A percentile compares a stretch with the other conserved stretches of the same genome.
Conservation (phyloP, 805 yeast genomes). For the Metschnikowia reukaufii region DNA sequence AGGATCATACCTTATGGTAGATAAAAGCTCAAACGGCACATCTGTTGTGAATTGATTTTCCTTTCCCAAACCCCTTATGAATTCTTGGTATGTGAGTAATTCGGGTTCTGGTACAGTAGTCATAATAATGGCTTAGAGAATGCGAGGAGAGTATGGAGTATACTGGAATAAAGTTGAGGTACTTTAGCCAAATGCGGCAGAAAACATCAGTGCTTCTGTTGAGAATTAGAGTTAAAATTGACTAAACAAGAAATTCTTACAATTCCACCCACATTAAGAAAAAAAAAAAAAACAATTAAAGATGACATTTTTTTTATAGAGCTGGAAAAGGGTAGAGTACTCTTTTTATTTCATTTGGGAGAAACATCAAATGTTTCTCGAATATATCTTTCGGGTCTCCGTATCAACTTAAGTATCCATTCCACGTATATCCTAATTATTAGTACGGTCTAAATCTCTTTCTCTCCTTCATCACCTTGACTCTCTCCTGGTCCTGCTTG, state of each 20-base stretch:
- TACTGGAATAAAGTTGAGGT: too few species aligned
- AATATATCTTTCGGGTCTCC: too few species aligned
- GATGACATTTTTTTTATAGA: too few species aligned
- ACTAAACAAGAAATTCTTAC: too few species aligned
- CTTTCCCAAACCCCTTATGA: constrained; percentile 7
- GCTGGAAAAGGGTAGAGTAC: too few species aligned
- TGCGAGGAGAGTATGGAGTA: background rate
- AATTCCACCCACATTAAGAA: too few species aligned
- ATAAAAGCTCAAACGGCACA: constrained; percentile 49
- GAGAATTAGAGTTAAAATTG: too few species aligned
- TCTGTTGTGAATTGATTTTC: constrained; percentile 7
- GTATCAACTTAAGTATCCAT: background rate
- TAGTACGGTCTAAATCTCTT: constrained; percentile 84
- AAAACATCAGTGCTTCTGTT: too few species aligned
- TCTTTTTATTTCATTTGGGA: too few species aligned
- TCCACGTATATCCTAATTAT: background rate
- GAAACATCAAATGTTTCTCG: too few species aligned
- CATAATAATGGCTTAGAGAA: background rate
- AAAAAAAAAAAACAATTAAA: too few species aligned
- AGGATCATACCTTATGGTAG: constrained; percentile 80
- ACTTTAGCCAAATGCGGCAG: too few species aligned
- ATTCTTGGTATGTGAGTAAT: constrained; percentile 6
- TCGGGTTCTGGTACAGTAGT: background rate
- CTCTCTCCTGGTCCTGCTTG: constrained; percentile 86
- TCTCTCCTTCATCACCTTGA: constrained; percentile 73